A percentile compares a stretch with the other conserved stretches of the same genome.
Conservation (phyloP, 441 rosid species). For the Eutrema salsugineum region DNA sequence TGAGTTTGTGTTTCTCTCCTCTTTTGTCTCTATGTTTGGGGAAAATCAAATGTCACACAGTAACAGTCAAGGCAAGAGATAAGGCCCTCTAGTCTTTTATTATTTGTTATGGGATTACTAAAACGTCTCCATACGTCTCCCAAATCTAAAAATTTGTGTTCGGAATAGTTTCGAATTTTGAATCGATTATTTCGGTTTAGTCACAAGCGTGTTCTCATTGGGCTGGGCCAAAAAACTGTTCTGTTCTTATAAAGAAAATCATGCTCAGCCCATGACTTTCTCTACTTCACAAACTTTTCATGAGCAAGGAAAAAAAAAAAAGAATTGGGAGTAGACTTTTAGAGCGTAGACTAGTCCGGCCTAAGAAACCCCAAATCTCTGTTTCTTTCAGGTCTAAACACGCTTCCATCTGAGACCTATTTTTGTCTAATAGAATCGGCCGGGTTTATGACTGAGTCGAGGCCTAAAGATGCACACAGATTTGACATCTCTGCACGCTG, state of each 20-base stretch:
- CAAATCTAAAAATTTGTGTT: too few relatives aligned
- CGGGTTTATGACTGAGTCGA: constrained; percentile 1
- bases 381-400: too few relatives aligned
- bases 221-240: too few relatives aligned
- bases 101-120: background rate
- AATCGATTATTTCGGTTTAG: too few relatives aligned
- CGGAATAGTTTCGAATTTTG: too few relatives aligned
- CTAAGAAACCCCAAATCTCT: background rate
- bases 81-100: background rate
- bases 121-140: constrained; percentile 15
- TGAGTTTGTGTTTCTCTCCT: background rate
- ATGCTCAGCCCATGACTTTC: background rate
- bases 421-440: constrained; percentile 5
- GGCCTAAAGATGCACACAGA: background rate
- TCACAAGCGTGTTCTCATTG: background rate
- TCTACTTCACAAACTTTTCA: background rate
- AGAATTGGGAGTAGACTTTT: too few relatives aligned
- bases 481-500: constrained; percentile 20
- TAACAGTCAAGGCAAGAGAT: constrained; percentile 16
- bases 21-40: constrained; percentile 5
- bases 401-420: background rate
- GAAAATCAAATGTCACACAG: constrained; percentile 13
- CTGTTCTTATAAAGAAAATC: too few relatives aligned
- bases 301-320: background rate
- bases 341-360: constrained; percentile 9